A percentile compares a stretch with the other conserved stretches of the same genome.
Evolutionary conservation across 1,284 basidiomycete genomes (phyloP).

Genomic region (Austroboletus novae-zelandiae): DNA sequence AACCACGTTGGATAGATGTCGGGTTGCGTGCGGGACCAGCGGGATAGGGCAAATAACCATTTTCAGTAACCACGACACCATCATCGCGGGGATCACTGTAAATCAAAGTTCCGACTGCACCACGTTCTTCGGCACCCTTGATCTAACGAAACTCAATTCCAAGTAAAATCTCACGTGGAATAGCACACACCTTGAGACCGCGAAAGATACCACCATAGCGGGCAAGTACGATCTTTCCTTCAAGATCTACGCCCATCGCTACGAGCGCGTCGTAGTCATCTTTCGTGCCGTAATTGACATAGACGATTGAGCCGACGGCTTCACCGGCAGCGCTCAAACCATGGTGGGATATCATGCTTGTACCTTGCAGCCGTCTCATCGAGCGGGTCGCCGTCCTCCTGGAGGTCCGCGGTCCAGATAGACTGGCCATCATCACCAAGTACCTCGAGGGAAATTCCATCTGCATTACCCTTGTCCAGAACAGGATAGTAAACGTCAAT

Average conservation of each 20-base stretch:
- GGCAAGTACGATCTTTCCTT: constrained; percentile 79
- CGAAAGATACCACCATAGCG: constrained; percentile 84
- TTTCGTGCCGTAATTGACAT: constrained; percentile 80
- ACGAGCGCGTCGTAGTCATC: constrained; percentile 72
- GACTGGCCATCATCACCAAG: constrained; percentile 51
- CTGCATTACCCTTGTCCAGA: constrained; percentile 63
- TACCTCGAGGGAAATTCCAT: constrained; percentile 62
- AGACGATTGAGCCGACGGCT: constrained; percentile 69
- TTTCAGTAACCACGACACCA: constrained; percentile 75
- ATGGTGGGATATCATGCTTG: constrained; percentile 56
- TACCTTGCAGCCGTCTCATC: constrained; percentile 66
- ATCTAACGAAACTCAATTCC: constrained; percentile 43
- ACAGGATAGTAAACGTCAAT: constrained; percentile 83
- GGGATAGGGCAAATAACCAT: constrained; percentile 80
- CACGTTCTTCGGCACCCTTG: constrained; percentile 80
- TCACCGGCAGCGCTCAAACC: constrained; percentile 66
- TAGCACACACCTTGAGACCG: constrained; percentile 66
- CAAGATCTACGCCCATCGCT: constrained; percentile 65
- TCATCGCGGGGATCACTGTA: constrained; percentile 92
- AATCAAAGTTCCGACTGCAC: constrained; percentile 74
- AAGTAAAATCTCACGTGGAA: neutral
- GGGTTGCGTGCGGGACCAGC: constrained; percentile 87
- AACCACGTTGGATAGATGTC: constrained; percentile 82
- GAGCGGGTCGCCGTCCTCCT: constrained; percentile 63
- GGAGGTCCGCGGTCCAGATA: constrained; percentile 68